Conservation (phyloP, 73 alveolate genomes). For the Paramecium pentaurelia region DNA sequence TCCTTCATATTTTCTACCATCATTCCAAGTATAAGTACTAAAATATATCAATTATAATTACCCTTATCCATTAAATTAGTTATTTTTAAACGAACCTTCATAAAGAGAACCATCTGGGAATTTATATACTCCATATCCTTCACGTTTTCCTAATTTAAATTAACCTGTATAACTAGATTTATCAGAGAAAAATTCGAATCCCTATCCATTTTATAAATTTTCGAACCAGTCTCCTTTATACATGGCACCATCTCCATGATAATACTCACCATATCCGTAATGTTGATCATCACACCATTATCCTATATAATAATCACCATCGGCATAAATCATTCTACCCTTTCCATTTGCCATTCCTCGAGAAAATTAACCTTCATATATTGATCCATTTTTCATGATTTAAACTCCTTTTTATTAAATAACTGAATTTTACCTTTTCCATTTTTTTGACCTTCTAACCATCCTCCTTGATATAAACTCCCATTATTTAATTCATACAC, state of each 20-base stretch:
- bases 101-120: conserved; percentile 77
- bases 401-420: conserved; percentile 58
- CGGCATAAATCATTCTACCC: conserved; percentile 80
- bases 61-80: conserved; percentile 42
- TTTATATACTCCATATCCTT: conserved; percentile 64
- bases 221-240: conserved; percentile 71
- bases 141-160: conserved; percentile 60
- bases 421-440: conserved; percentile 67
- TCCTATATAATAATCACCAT: conserved; percentile 78
- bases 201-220: conserved; percentile 64
- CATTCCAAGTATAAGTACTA: background rate
- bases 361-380: conserved; percentile 47
- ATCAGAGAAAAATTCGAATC: conserved; percentile 55
- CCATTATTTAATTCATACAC: conserved; percentile 58
- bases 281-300: conserved; percentile 72
- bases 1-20: conserved; percentile 25
- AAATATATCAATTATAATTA: background rate
- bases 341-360: conserved; percentile 80
- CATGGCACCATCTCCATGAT: conserved; percentile 49
- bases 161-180: conserved; percentile 62
- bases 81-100: conserved; percentile 28
- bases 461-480: conserved; percentile 60
- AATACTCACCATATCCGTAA: conserved; percentile 64
- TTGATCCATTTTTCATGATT: conserved; percentile 46
- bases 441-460: conserved; percentile 57